Percentiles rank a stretch among this genome's conserved stretches.
Evolutionary conservation across 805 yeast genomes (phyloP).

Genomic region (Diddensiella caesifluorescens): DNA sequence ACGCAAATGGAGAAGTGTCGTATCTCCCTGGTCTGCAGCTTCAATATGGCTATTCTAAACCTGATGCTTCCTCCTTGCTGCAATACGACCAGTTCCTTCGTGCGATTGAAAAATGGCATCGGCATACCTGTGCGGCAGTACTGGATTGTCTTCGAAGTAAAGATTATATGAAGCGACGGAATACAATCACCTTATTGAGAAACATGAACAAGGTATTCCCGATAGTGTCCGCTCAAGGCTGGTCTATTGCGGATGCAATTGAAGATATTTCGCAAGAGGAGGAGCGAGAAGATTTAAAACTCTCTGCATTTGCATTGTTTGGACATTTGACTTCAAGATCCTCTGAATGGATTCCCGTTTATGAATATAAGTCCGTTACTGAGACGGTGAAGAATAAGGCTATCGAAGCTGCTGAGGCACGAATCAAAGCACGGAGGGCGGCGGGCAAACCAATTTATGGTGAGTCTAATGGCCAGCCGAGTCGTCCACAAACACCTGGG

Average conservation of each 20-base stretch:
- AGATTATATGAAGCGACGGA: slow-evolving; percentile 75
- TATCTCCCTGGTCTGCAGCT: slow-evolving; percentile 27
- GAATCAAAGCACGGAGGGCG: not conserved
- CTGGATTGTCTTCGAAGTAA: slow-evolving; percentile 37
- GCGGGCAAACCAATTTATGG: not conserved
- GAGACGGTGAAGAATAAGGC: slow-evolving; percentile 24
- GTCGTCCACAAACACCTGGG: slow-evolving; percentile 9
- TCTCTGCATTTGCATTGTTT: slow-evolving; percentile 49
- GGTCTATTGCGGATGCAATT: slow-evolving; percentile 43
- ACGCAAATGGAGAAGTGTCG: slow-evolving; percentile 10
- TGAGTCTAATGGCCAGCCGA: too few species aligned
- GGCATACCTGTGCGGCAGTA: slow-evolving; percentile 41
- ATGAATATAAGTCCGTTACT: slow-evolving; percentile 22
- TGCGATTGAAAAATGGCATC: slow-evolving; percentile 52
- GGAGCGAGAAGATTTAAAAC: slow-evolving; percentile 69
- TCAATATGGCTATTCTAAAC: slow-evolving; percentile 10
- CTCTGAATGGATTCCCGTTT: slow-evolving; percentile 26
- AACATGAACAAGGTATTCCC: slow-evolving; percentile 63
- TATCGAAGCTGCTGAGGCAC: slow-evolving; percentile 15
- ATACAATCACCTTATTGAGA: slow-evolving; percentile 72
- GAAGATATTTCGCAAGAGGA: slow-evolving; percentile 48
- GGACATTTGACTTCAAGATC: slow-evolving; percentile 27
- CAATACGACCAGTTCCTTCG: slow-evolving; percentile 36
- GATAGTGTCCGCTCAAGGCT: slow-evolving; percentile 60
- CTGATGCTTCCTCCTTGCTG: slow-evolving; percentile 21